A percentile compares a stretch with the other conserved stretches of the same genome.
Conservation (phyloP, 2,329 filamentous ascomycete species). For the Pseudogymnoascus sp. region DNA sequence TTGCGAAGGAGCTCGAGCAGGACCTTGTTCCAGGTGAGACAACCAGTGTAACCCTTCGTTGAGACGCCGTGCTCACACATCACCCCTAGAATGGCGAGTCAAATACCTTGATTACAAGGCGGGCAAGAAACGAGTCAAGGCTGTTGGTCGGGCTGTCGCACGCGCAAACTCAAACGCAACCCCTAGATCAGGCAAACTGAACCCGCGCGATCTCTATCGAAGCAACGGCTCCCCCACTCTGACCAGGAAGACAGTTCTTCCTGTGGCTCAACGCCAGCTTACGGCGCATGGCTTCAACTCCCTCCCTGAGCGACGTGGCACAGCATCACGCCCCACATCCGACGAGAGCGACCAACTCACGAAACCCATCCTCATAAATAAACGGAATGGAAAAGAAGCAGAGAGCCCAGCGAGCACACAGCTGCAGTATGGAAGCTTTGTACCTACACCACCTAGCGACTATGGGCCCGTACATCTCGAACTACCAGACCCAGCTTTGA, state of each 20-base stretch:
- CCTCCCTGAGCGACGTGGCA: conserved; percentile 1
- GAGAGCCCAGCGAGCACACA: not conserved
- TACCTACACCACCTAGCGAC: conserved; percentile 42
- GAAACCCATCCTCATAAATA: conserved; percentile 10
- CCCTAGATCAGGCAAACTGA: conserved; percentile 29
- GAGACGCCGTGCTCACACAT: conserved; percentile 7
- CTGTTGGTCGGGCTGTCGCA: conserved; percentile 64
- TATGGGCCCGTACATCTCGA: conserved; percentile 37
- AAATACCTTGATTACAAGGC: conserved; percentile 95
- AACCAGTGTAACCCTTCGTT: conserved; percentile 8
- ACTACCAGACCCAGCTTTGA: conserved; percentile 51
- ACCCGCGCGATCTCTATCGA: conserved; percentile 11
- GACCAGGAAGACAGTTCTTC: not conserved
- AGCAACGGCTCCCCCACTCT: conserved; percentile 5
- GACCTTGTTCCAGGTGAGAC: conserved; percentile 71
- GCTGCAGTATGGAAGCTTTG: conserved; percentile 54
- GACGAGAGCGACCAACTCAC: conserved; percentile 5
- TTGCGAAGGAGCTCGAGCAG: conserved; percentile 72
- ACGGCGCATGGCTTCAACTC: not conserved
- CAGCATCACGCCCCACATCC: conserved; percentile 1
- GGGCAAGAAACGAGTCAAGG: conserved; percentile 90
- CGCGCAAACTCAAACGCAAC: conserved; percentile 49
- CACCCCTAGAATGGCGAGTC: conserved; percentile 68
- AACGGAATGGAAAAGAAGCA: conserved; percentile 5
- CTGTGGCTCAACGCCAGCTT: not conserved